Evolutionary conservation across 2,329 filamentous ascomycete genomes (phyloP), one percentile per base, ranked within the genome.

Genomic region (Trichoderma sp.): DNA sequence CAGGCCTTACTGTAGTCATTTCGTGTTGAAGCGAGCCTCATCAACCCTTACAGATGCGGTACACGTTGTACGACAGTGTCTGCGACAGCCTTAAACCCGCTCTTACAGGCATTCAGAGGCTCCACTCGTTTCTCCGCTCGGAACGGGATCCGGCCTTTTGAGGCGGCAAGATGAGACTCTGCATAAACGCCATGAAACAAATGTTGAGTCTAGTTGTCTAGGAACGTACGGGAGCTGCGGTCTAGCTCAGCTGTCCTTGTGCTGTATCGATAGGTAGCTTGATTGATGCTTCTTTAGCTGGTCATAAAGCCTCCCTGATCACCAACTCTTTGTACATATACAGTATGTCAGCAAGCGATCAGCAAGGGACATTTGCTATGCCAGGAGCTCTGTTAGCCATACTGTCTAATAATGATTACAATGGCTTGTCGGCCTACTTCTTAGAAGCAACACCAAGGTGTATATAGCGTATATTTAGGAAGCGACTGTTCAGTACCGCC

Each of bases 121-220:
- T 59, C 66, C 66, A 61, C 66, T 12, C 28, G 13, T 47, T 47
- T 47, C 66, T 68, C 66, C 66, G 55, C 66, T 34, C 55, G 55
- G 66, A 36, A 68, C 28, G 55, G 66, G 26, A 61, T 26, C 66
- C 66, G 63, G 23, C n/a, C 43, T 36, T 66, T 17, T 23, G 17
- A 55, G 26, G 66, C 66, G 66, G 66, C 53, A 68, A 68, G 55
- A 28, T 59, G 55, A 68, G 66, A 68, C 61, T 28, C 20, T 6
- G 36, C 61, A 30, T 28, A 30, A n/a, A n/a, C 30, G n/a, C 17
- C 57, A 59, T 59, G 30, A 28, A 58, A 30, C 26, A 30, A n/a
- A 28, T 32, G 9, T 57, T 57, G 53, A 28, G 13, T 57, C 23
- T 23, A 23, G 23, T 23, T 23, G 23, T 23, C 23, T 4, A 13